Conservation (phyloP, 257 asterid genomes). For the Rehmannia glutinosa region DNA sequence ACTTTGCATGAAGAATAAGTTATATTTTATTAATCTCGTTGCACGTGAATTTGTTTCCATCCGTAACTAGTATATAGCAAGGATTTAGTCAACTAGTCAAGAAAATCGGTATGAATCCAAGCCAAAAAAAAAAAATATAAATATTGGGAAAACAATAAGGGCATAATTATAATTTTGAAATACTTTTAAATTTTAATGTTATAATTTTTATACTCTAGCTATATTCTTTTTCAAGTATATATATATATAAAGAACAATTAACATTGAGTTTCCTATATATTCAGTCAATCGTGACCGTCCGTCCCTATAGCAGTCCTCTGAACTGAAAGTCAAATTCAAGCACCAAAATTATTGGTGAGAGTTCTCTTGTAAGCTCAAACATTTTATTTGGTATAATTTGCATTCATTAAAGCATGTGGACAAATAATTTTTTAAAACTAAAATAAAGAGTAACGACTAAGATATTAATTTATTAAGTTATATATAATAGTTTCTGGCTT, state of each 20-base stretch:
- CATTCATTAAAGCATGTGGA: no score
- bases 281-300: background rate
- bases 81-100: background rate
- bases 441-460: no score
- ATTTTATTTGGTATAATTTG: no score
- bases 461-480: no score
- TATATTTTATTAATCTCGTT: slow-evolving; percentile 3
- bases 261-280: background rate
- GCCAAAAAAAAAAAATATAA: background rate
- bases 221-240: background rate
- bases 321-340: no score
- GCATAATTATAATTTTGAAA: background rate
- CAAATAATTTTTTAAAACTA: no score
- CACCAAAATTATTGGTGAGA: no score
- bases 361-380: no score
- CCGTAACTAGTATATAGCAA: background rate
- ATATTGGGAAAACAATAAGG: background rate
- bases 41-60: slow-evolving; percentile 12
- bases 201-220: background rate
- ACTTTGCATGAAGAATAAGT: background rate
- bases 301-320: no score
- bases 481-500: no score
- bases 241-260: background rate
- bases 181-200: background rate
- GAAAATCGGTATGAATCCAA: no score